These are phyloP conservation scores for Rhodotorula sp. DNA, from an alignment of 1,284 basidiomycete genomes.

Conservation along the genomic window DNA sequence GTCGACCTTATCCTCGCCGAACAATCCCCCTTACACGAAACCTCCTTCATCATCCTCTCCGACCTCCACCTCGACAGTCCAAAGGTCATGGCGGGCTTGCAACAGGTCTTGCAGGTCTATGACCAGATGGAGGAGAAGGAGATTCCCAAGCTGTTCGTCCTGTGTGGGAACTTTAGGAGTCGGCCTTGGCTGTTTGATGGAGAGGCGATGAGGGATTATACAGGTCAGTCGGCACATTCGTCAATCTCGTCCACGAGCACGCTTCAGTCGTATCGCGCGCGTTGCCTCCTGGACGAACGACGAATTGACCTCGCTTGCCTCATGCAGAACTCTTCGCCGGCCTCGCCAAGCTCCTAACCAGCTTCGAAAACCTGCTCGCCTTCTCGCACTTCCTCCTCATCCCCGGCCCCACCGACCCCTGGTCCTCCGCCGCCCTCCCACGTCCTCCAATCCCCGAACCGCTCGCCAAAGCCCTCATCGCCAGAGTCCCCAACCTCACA, in stretches of 20 bases:
- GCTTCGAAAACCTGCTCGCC: slow-evolving; percentile 72
- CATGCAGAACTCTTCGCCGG: slow-evolving; percentile 54
- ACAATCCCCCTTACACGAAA: slow-evolving; percentile 43
- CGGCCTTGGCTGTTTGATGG: slow-evolving; percentile 49
- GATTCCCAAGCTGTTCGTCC: slow-evolving; percentile 76
- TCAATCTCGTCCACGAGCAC: neutral
- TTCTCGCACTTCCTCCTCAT: slow-evolving; percentile 88
- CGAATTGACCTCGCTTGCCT: neutral
- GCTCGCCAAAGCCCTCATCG: slow-evolving; percentile 66
- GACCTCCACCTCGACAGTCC: slow-evolving; percentile 94
- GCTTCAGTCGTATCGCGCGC: no score
- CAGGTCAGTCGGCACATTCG: slow-evolving; percentile 58
- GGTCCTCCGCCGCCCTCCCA: slow-evolving; percentile 65
- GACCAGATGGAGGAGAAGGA: slow-evolving; percentile 69
- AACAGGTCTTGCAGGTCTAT: slow-evolving; percentile 86
- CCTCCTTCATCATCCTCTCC: slow-evolving; percentile 89
- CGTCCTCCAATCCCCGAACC: slow-evolving; percentile 72
- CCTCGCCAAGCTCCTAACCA: slow-evolving; percentile 76
- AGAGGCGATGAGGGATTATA: slow-evolving; percentile 57
- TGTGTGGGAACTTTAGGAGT: slow-evolving; percentile 94
- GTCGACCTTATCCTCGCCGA: slow-evolving; percentile 44
- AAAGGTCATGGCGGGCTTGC: slow-evolving; percentile 72
- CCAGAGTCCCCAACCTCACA: slow-evolving; percentile 71
- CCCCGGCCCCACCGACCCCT: slow-evolving; percentile 87
- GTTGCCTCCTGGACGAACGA: neutral